Evolutionary conservation across 371 early-diverging fungal genomes (phyloP).

Genomic region (Lichtheimia hyalospora): DNA sequence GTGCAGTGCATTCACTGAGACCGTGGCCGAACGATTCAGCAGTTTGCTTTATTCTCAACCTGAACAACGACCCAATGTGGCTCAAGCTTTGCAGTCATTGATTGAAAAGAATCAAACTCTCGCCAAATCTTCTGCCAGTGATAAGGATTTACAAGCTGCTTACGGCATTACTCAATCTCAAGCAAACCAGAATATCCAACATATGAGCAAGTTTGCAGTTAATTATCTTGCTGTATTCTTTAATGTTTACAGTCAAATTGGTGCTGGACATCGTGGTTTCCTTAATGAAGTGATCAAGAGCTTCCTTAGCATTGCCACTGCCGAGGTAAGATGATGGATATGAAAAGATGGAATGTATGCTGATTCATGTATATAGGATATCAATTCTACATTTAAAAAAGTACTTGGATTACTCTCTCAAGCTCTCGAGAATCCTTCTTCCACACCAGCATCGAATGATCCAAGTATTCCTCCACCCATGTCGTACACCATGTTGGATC

Average conservation of each 20-base stretch:
- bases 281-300: conserved; percentile 72
- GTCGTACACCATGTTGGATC: conserved; percentile 77
- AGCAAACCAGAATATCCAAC: conserved; percentile 55
- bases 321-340: conserved; percentile 28
- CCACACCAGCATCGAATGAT: conserved; percentile 28
- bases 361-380: conserved; percentile 25
- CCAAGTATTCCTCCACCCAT: conserved; percentile 60
- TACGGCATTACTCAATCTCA: conserved; percentile 59
- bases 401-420: conserved; percentile 68
- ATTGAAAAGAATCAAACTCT: conserved; percentile 67
- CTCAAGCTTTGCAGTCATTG: conserved; percentile 72
- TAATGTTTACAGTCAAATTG: conserved; percentile 75
- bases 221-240: conserved; percentile 82
- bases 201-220: conserved; percentile 69
- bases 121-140: conserved; percentile 45
- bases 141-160: conserved; percentile 51
- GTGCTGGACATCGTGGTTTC: conserved; percentile 68
- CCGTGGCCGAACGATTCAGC: conserved; percentile 71
- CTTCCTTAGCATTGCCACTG: conserved; percentile 60
- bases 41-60: conserved; percentile 67
- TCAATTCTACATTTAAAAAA: conserved; percentile 59
- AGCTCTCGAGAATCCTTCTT: conserved; percentile 45
- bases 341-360: neutral
- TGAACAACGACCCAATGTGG: conserved; percentile 80
- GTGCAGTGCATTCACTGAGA: conserved; percentile 52